A percentile compares a stretch with the other conserved stretches of the same genome.
These are phyloP conservation scores for Penicillium arizonense DNA, from an alignment of 495 filamentous ascomycete genomes.

Conservation along the genomic window DNA sequence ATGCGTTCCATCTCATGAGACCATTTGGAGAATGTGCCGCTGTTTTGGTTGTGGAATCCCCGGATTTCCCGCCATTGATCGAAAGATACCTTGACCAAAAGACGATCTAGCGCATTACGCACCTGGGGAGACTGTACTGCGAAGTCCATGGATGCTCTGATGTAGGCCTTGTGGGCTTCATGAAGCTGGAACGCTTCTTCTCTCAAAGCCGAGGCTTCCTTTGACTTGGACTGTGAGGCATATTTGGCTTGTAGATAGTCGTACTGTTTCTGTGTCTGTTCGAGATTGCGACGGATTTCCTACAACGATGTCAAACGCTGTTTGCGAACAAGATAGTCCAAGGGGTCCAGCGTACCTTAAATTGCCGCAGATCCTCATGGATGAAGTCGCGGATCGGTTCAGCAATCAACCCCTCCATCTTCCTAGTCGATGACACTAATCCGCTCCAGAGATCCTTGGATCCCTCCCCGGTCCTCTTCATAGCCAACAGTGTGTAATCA, in stretches of 20 bases:
- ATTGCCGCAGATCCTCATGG: slow-evolving; percentile 64
- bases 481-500: slow-evolving; percentile 87
- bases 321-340: neutral
- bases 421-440: slow-evolving; percentile 67
- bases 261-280: slow-evolving; percentile 78
- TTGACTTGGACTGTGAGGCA: slow-evolving; percentile 80
- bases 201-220: slow-evolving; percentile 83
- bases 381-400: slow-evolving; percentile 82
- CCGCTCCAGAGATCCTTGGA: slow-evolving; percentile 81
- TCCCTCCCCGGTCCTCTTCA: slow-evolving; percentile 80
- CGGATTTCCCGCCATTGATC: slow-evolving; percentile 87
- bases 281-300: slow-evolving; percentile 72
- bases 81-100: slow-evolving; percentile 79
- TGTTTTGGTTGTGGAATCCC: slow-evolving; percentile 57
- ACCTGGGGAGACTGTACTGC: slow-evolving; percentile 82
- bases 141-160: slow-evolving; percentile 91
- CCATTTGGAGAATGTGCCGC: slow-evolving; percentile 58
- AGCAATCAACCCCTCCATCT: slow-evolving; percentile 69
- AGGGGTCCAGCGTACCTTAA: slow-evolving; percentile 48
- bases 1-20: slow-evolving; percentile 83
- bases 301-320: slow-evolving; percentile 44
- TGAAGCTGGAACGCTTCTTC: slow-evolving; percentile 97
- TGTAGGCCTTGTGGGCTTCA: slow-evolving; percentile 86
- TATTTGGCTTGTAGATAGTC: slow-evolving; percentile 80
- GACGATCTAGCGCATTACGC: slow-evolving; percentile 73